Evolutionary conservation across 345 rosid genomes (phyloP).

Genomic region (Cardamine occulta): DNA sequence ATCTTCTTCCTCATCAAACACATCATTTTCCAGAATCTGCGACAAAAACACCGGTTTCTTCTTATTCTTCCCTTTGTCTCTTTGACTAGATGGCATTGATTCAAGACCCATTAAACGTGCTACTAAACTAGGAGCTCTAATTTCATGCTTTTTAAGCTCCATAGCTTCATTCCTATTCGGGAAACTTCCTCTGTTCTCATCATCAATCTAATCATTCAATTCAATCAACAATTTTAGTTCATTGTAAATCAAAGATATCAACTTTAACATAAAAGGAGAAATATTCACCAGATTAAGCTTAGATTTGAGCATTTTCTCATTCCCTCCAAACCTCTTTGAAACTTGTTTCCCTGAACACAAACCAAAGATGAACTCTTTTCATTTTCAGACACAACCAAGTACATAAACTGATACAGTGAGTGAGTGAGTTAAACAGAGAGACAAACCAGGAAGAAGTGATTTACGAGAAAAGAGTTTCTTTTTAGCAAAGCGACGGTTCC

Average conservation of each 20-base stretch:
- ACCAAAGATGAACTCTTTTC: slow-evolving; percentile 10
- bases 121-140: slow-evolving; percentile 77
- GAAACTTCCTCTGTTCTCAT: slow-evolving; percentile 77
- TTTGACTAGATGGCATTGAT: slow-evolving; percentile 62
- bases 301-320: slow-evolving; percentile 87
- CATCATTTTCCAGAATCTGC: slow-evolving; percentile 43
- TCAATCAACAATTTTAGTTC: not conserved
- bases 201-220: slow-evolving; percentile 62
- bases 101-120: slow-evolving; percentile 99
- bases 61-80: slow-evolving; percentile 63
- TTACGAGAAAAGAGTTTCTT: slow-evolving; percentile 78
- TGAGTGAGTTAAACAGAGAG: not conserved
- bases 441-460: slow-evolving; percentile 75
- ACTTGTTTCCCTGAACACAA: slow-evolving; percentile 57
- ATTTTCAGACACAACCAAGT: slow-evolving; percentile 2
- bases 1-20: slow-evolving; percentile 33
- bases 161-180: slow-evolving; percentile 51
- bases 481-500: slow-evolving; percentile 88
- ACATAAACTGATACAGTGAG: not conserved
- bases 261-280: not conserved
- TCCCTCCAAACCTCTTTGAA: slow-evolving; percentile 67
- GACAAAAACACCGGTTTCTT: slow-evolving; percentile 25
- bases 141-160: slow-evolving; percentile 58
- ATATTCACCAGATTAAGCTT: slow-evolving; percentile 64
- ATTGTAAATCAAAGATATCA: not conserved